phyloP scores from a whole-genome alignment of 2,329 filamentous ascomycete genomes.

The Chalara sp. region DNA sequence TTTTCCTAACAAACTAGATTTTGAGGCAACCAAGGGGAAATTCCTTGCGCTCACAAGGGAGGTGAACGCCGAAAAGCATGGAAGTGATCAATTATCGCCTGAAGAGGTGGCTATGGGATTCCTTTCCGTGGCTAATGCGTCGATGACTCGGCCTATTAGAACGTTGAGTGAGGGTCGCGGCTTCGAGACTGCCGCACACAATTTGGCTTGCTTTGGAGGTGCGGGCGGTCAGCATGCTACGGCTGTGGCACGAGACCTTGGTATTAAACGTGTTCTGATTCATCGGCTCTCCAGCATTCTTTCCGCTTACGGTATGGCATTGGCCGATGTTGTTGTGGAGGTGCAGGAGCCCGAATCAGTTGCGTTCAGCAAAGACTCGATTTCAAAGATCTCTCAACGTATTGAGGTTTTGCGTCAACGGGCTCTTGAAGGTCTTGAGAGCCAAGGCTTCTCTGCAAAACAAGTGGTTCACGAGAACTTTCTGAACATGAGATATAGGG shows the following conservation, averaged over 20 bases:
- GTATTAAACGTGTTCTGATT: slow-evolving; percentile 75
- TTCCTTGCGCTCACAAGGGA: background rate
- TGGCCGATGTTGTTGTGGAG: slow-evolving; percentile 89
- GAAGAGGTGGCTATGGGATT: slow-evolving; percentile 54
- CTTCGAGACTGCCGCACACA: slow-evolving; percentile 79
- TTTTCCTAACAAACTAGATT: slow-evolving; percentile 58
- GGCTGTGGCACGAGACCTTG: slow-evolving; percentile 75
- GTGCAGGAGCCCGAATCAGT: slow-evolving; percentile 66
- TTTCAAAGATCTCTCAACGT: background rate
- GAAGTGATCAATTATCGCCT: slow-evolving; percentile 55
- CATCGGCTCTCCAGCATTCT: slow-evolving; percentile 83
- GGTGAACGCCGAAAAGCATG: slow-evolving; percentile 63
- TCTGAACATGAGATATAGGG: slow-evolving; percentile 84
- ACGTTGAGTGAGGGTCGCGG: slow-evolving; percentile 87
- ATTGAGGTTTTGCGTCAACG: background rate
- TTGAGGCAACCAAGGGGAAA: background rate
- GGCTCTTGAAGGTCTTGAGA: no score
- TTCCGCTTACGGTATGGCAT: slow-evolving; percentile 85
- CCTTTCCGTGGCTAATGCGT: slow-evolving; percentile 80
- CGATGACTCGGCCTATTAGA: slow-evolving; percentile 83
- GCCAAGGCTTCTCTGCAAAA: background rate
- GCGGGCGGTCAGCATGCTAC: slow-evolving; percentile 83
- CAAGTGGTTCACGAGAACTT: slow-evolving; percentile 32
- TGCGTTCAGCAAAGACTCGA: slow-evolving; percentile 37
- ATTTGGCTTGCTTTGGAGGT: slow-evolving; percentile 83